Percentiles rank a stretch among this genome's conserved stretches.
phyloP scores from a whole-genome alignment of 306 rosid species.

The Glycine latifolia region DNA sequence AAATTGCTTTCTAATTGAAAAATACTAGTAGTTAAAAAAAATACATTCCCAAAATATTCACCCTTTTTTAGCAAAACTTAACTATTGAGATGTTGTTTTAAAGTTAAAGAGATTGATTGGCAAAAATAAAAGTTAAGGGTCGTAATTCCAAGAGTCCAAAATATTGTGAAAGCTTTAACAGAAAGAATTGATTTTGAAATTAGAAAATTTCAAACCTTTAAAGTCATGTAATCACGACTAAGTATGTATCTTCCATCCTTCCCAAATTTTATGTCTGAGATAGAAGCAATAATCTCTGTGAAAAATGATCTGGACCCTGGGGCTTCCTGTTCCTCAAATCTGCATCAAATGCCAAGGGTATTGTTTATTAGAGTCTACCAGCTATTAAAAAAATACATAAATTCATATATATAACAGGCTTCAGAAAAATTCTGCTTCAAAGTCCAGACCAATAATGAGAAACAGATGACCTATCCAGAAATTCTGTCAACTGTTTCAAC shows the following conservation, averaged over 20 bases:
- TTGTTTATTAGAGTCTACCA: constrained; percentile 43
- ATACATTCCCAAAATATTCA: constrained; percentile 11
- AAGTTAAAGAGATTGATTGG: not conserved
- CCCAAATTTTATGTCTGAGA: constrained; percentile 94
- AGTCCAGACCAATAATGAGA: not conserved
- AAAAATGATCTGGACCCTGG: constrained; percentile 95
- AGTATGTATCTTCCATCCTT: constrained; percentile 94
- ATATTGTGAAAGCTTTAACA: constrained; percentile 27
- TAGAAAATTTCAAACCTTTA: constrained; percentile 67
- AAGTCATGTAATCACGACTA: constrained; percentile 98
- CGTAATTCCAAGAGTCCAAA: constrained; percentile 14
- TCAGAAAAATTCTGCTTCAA: constrained; percentile 30
- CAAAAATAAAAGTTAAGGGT: no score
- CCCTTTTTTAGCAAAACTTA: not conserved
- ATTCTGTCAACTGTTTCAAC: not conserved
- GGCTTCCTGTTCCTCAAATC: constrained; percentile 97
- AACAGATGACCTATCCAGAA: constrained; percentile 16
- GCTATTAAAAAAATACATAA: constrained; percentile 27
- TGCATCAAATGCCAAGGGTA: constrained; percentile 52
- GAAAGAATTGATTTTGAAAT: constrained; percentile 8
- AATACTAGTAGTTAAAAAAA: not conserved
- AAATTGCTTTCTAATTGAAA: no score
- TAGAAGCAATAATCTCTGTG: constrained; percentile 97
- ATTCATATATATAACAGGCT: constrained; percentile 31
- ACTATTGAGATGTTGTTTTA: not conserved